These are phyloP conservation scores for Pestalotiopsis sp. DNA, from an alignment of 2,329 filamentous ascomycete species.

Conservation along the genomic window DNA sequence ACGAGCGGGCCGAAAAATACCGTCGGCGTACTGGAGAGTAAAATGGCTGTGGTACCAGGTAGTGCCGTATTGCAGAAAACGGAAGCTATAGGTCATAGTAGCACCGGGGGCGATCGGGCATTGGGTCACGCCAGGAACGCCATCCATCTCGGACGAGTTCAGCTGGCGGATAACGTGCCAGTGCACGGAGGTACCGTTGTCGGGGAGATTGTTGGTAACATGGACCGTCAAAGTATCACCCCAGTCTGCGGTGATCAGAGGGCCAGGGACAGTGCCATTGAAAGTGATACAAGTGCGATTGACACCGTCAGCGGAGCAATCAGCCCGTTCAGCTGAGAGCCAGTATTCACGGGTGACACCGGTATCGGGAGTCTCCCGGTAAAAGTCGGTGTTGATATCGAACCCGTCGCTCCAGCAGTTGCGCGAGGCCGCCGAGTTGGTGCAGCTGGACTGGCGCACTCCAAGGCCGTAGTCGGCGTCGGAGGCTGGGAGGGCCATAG, in stretches of 20 bases:
- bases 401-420: too few species aligned
- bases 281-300: constrained; percentile 26
- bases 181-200: constrained; percentile 63
- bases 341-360: too few species aligned
- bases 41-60: constrained; percentile 66
- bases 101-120: constrained; percentile 54
- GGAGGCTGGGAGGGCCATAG: too few species aligned
- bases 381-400: too few species aligned
- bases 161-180: constrained; percentile 66
- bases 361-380: too few species aligned
- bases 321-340: too few species aligned
- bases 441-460: too few species aligned
- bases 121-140: constrained; percentile 52
- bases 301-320: too few species aligned
- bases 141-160: constrained; percentile 55
- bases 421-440: too few species aligned
- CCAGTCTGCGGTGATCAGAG: constrained; percentile 56
- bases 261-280: constrained; percentile 63
- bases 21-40: constrained; percentile 47
- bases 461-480: too few species aligned
- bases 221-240: constrained; percentile 47
- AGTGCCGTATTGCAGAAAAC: constrained; percentile 52
- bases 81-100: constrained; percentile 58
- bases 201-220: constrained; percentile 53
- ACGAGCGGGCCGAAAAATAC: constrained; percentile 61